Percentiles rank a stretch among this genome's conserved stretches.
These are phyloP conservation scores for Rhizomucor miehei DNA, from an alignment of 371 early-diverging fungal species.

Conservation along the genomic window DNA sequence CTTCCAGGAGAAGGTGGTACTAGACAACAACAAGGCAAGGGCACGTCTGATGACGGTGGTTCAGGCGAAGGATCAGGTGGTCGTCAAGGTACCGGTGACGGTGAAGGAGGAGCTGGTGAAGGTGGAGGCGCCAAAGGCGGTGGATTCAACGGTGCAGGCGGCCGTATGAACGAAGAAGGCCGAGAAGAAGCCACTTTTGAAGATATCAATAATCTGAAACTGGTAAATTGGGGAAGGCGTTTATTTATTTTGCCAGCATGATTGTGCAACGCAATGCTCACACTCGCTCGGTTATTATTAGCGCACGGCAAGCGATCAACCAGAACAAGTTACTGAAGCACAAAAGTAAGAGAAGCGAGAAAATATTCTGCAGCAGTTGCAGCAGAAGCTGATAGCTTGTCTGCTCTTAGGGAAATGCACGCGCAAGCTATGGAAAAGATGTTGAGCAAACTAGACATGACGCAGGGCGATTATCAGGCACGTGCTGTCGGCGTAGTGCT, in stretches of 20 bases:
- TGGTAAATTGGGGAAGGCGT: slow-evolving; percentile 42
- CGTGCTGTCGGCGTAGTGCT: background rate
- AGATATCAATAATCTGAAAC: slow-evolving; percentile 58
- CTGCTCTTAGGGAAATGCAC: slow-evolving; percentile 55
- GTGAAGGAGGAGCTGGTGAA: slow-evolving; percentile 26
- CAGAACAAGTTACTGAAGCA: slow-evolving; percentile 51
- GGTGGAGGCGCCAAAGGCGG: slow-evolving; percentile 31
- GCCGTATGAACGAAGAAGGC: slow-evolving; percentile 56
- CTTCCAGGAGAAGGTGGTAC: slow-evolving; percentile 37
- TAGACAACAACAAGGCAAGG: slow-evolving; percentile 24
- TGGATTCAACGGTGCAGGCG: slow-evolving; percentile 40
- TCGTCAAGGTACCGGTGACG: slow-evolving; percentile 23
- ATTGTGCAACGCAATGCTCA: background rate
- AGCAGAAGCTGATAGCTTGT: slow-evolving; percentile 2
- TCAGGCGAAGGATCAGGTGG: slow-evolving; percentile 40
- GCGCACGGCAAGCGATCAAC: slow-evolving; percentile 46
- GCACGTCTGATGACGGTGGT: slow-evolving; percentile 17
- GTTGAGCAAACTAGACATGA: slow-evolving; percentile 67
- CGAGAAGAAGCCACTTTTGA: slow-evolving; percentile 62
- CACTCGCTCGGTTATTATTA: slow-evolving; percentile 8
- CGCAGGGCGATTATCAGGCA: slow-evolving; percentile 63
- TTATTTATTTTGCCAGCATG: background rate
- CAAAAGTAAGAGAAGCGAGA: slow-evolving; percentile 41
- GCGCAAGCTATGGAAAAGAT: slow-evolving; percentile 66
- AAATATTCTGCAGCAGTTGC: background rate